Conservation (phyloP, 1,139 yeast genomes). For the Yamadazyma songkhlaensis region DNA sequence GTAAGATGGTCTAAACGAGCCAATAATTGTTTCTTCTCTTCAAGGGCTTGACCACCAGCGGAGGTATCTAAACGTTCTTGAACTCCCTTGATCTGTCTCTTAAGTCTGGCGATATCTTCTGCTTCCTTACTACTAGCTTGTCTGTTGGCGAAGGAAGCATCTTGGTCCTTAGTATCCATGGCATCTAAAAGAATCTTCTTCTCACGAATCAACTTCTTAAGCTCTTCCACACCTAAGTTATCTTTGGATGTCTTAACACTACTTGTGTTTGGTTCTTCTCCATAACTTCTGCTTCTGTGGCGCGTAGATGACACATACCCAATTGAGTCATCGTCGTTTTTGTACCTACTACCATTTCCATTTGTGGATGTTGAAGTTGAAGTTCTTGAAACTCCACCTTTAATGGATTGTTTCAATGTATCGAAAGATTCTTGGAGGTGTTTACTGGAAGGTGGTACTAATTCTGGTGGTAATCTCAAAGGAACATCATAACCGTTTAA, state of each 20-base stretch:
- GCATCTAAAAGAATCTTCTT: conserved; percentile 71
- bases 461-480: conserved; percentile 63
- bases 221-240: conserved; percentile 44
- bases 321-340: conserved; percentile 62
- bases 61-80: conserved; percentile 46
- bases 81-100: conserved; percentile 54
- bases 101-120: conserved; percentile 61
- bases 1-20: conserved; percentile 54
- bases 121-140: conserved; percentile 23
- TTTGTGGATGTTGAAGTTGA: conserved; percentile 23
- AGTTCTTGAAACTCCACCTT: conserved; percentile 24
- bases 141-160: conserved; percentile 22
- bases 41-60: conserved; percentile 27
- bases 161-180: conserved; percentile 67
- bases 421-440: conserved; percentile 47
- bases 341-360: conserved; percentile 60
- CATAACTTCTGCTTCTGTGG: conserved; percentile 44
- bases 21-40: conserved; percentile 43
- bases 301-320: conserved; percentile 68
- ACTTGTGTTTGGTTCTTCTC: conserved; percentile 11
- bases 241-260: conserved; percentile 24
- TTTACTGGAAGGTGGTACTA: conserved; percentile 78
- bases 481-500: conserved; percentile 77
- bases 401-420: conserved; percentile 41
- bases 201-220: conserved; percentile 64